Evolutionary conservation across 345 rosid genomes (phyloP).

Genomic region (Ceriops zippeliana): DNA sequence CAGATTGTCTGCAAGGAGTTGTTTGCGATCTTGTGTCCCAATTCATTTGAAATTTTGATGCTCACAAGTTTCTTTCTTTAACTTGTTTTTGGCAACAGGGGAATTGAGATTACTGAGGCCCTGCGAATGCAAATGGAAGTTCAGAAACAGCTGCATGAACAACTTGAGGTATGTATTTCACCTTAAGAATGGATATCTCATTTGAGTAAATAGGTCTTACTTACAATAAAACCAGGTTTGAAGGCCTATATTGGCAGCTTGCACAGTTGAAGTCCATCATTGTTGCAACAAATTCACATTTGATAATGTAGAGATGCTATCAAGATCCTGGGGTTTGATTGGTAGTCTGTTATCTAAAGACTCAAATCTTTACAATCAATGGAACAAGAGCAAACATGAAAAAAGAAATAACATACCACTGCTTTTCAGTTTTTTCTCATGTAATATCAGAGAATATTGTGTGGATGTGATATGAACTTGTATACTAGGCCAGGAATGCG

Average conservation of each 20-base stretch:
- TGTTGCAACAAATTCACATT: neutral
- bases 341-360: neutral
- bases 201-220: conserved; percentile 5
- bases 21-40: conserved; percentile 5
- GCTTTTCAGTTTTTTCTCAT: no score
- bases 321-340: neutral
- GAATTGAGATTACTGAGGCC: conserved; percentile 75
- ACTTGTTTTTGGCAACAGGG: conserved; percentile 35
- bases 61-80: conserved; percentile 8
- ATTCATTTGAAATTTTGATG: neutral
- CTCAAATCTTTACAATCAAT: neutral
- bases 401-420: no score
- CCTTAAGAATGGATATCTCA: conserved; percentile 2
- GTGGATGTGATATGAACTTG: neutral
- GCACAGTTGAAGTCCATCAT: neutral
- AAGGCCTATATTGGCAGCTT: conserved; percentile 1
- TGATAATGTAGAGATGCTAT: neutral
- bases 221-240: neutral
- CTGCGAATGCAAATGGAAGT: conserved; percentile 86
- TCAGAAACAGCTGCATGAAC: conserved; percentile 87
- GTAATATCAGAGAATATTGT: no score
- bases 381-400: neutral
- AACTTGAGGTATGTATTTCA: conserved; percentile 71
- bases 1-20: conserved; percentile 1
- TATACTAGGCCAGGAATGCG: neutral